Base-by-base conservation (phyloP, 164 flowering plant species). In the Buxus sempervirens region DNA sequence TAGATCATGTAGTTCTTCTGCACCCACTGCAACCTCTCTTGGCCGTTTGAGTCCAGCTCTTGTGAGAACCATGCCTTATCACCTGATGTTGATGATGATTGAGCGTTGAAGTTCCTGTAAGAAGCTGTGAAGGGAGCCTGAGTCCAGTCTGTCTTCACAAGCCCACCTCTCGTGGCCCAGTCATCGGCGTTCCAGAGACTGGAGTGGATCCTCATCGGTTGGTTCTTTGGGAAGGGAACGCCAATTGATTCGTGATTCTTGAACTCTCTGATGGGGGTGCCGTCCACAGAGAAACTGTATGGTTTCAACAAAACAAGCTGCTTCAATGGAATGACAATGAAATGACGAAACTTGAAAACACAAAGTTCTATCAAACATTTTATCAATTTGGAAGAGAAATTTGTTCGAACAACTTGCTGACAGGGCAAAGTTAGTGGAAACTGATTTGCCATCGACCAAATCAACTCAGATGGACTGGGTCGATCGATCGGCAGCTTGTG, bases 251-350 rank as follows among this genome's bases (percentile, higher is more conserved):
- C 88, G 13, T 60, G 18, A 73, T 84, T 84, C 76, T 78, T 82
- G 82, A 76, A 84, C 66, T 82, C 83, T 63, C 88, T 81, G 6
- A 84, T 82, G n/a, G 88, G 79, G 1, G 41, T 78, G 0, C 79
- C 82, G 63, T 80, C 83, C 4, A 82, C 80, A 7, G 42, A 80
- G 67, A 78, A 80, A n/a, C 86, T 82, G 72, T 32, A 3, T 32
- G 38, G 38, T 32, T 51, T 5, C 19, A 54, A 66, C n/a, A 19
- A 2, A 36, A 36, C 25, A 19, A 19, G 51, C 51, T 1, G 12
- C 12, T 4, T 45, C 51, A 45, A 10, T 6, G 12, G n/a, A 45
- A 45, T 1, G 51, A 7, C 7, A 32, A 32, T 32, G 7, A 32
- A 32, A 32, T 32, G 38, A 32, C 7, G 38, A 32, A 32, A 32